These are phyloP conservation scores for Giardia muris DNA, from an alignment of 208 protist species.

Conservation along the genomic window DNA sequence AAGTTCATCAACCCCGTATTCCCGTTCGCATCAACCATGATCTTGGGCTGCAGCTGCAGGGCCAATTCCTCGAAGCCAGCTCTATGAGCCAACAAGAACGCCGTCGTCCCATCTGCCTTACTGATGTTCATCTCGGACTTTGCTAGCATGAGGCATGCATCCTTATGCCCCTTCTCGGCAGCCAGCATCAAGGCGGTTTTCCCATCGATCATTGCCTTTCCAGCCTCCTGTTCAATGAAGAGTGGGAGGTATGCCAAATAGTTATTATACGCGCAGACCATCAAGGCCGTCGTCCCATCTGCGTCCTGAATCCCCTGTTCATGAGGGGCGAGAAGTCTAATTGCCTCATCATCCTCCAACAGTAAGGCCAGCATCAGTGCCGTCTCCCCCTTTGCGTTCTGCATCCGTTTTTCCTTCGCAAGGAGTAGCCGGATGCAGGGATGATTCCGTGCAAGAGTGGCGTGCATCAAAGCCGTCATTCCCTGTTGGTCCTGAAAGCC, in stretches of 20 bases:
- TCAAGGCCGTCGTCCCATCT: not conserved
- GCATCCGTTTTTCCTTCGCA: not conserved
- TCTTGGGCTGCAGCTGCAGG: not conserved
- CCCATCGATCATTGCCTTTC: not conserved
- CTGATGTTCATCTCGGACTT: not conserved
- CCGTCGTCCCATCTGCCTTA: not conserved
- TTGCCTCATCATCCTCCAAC: not conserved
- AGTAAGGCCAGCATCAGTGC: not conserved
- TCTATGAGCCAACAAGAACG: not conserved
- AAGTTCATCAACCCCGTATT: not conserved
- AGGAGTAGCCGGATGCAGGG: not conserved
- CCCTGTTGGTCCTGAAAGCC: not conserved
- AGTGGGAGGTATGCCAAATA: not conserved
- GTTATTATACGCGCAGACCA: constrained; percentile 1
- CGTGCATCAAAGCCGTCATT: not conserved
- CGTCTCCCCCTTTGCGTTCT: not conserved
- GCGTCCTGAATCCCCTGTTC: not conserved
- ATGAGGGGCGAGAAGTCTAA: not conserved
- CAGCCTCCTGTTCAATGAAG: not conserved
- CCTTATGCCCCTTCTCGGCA: not conserved
- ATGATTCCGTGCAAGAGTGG: not conserved
- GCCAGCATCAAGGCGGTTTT: not conserved
- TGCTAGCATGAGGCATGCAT: not conserved
- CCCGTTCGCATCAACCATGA: not conserved
- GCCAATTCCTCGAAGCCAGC: not conserved